Percentiles rank a stretch among this genome's conserved stretches.
These are phyloP conservation scores for Naganishia onofrii DNA, from an alignment of 768 basidiomycete genomes.

Conservation along the genomic window DNA sequence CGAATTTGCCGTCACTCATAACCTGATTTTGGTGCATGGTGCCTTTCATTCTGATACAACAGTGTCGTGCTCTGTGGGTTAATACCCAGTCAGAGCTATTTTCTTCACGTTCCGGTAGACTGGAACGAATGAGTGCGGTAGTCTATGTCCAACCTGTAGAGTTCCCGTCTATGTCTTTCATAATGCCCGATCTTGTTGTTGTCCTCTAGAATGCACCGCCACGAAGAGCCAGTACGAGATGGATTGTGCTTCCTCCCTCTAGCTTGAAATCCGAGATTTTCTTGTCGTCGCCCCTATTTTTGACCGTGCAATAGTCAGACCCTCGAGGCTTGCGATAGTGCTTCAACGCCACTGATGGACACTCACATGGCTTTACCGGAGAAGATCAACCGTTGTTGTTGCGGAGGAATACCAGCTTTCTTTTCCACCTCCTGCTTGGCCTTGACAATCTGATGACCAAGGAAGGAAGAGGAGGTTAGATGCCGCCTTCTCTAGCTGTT, in stretches of 20 bases:
- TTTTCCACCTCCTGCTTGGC: slow-evolving; percentile 99
- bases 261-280: slow-evolving; percentile 80
- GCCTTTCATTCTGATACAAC: background rate
- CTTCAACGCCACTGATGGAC: slow-evolving; percentile 40
- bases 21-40: background rate
- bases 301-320: slow-evolving; percentile 1
- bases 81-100: background rate
- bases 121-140: background rate
- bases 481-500: background rate
- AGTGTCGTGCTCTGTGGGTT: background rate
- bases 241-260: slow-evolving; percentile 77
- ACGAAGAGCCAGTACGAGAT: slow-evolving; percentile 91
- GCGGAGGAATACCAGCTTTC: slow-evolving; percentile 95
- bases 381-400: slow-evolving; percentile 90
- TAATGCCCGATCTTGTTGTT: slow-evolving; percentile 2
- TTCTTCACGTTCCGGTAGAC: background rate
- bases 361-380: slow-evolving; percentile 84
- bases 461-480: background rate
- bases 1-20: background rate
- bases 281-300: slow-evolving; percentile 83
- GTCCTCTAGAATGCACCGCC: slow-evolving; percentile 59
- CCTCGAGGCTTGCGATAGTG: background rate
- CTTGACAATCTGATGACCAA: slow-evolving; percentile 66
- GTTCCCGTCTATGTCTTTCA: background rate
- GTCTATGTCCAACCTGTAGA: background rate